Evolutionary conservation across 1,139 yeast genomes (phyloP), one percentile per base, ranked within the genome.

Genomic region (Taphrina deformans): DNA sequence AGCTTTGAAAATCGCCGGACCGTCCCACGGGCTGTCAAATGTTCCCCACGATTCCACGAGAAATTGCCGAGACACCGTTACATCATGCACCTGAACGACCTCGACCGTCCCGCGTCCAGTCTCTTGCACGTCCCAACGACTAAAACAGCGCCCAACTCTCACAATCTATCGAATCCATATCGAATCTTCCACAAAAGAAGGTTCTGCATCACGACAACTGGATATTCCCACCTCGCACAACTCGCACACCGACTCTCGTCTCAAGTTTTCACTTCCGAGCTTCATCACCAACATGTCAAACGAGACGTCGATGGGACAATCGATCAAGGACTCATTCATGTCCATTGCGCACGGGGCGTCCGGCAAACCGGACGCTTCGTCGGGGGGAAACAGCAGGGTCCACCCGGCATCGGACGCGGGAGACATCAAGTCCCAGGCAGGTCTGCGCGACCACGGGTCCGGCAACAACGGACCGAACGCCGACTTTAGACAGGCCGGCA

Each of bases 241-340:
- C 41, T 38, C 41, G 6, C 6, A 38, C 18, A 38, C 41, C 14
- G 18, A 38, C 41, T 38, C 41, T 38, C 41, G 41, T 1, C 41
- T 38, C 1, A 10, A n/a, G 7, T 38, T 38, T 18, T 12, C 41
- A 2, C 41, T 38, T 18, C 41, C 50, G 24, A 21, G 29, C 29
- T 23, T 23, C 50, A 6, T 35, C 48, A 9, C n/a, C 41, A 24
- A 12, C 53, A 51, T 51, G 55, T 51, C 55, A 4, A n/a, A 21
- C 23, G 44, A 51, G 6, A 5, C 27, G 14, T 24, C 55, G 26
- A 24, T 53, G 9, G 58, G 58, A 3, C 48, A 53, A 26, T 23
- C 48, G 21, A 38, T 53, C 45, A 53, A 53, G 46, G 48, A 38
- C 58, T 38, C 58, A 53, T 53, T 53, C 58, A 53, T 53, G 58